These are phyloP conservation scores for Backusella liffmaniae DNA, from an alignment of 192 early-diverging fungal species.

Conservation along the genomic window DNA sequence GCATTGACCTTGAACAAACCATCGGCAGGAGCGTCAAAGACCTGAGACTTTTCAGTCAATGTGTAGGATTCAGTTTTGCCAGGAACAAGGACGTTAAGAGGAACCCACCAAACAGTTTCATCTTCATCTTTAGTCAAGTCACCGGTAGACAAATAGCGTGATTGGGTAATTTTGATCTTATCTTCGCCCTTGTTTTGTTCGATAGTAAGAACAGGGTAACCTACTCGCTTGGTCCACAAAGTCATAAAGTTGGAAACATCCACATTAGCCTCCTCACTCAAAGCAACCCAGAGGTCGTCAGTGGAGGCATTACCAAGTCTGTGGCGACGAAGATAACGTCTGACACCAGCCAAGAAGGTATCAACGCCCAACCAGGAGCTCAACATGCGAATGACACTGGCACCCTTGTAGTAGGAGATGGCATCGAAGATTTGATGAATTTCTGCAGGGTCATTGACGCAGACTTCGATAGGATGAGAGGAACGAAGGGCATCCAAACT, in stretches of 20 bases:
- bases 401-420: constrained; percentile 89
- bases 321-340: constrained; percentile 80
- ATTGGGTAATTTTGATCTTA: constrained; percentile 70
- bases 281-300: constrained; percentile 83
- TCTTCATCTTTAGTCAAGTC: constrained; percentile 78
- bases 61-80: constrained; percentile 31
- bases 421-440: constrained; percentile 96
- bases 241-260: constrained; percentile 86
- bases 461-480: constrained; percentile 92
- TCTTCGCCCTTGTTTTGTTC: constrained; percentile 46
- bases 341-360: constrained; percentile 68
- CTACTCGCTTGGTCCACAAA: constrained; percentile 83
- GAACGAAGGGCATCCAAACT: constrained; percentile 80
- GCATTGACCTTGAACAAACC: constrained; percentile 87
- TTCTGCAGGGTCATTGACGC: constrained; percentile 78
- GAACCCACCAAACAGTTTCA: constrained; percentile 80
- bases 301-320: constrained; percentile 85
- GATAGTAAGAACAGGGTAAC: constrained; percentile 85
- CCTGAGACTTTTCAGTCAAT: constrained; percentile 36
- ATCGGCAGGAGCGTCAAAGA: constrained; percentile 43
- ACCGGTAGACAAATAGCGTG: constrained; percentile 84
- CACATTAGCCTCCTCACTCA: constrained; percentile 74
- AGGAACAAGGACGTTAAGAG: constrained; percentile 60
- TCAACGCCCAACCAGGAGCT: constrained; percentile 70
- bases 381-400: constrained; percentile 92